Evolutionary conservation across 345 rosid genomes (phyloP).

Genomic region (Viola odorata): DNA sequence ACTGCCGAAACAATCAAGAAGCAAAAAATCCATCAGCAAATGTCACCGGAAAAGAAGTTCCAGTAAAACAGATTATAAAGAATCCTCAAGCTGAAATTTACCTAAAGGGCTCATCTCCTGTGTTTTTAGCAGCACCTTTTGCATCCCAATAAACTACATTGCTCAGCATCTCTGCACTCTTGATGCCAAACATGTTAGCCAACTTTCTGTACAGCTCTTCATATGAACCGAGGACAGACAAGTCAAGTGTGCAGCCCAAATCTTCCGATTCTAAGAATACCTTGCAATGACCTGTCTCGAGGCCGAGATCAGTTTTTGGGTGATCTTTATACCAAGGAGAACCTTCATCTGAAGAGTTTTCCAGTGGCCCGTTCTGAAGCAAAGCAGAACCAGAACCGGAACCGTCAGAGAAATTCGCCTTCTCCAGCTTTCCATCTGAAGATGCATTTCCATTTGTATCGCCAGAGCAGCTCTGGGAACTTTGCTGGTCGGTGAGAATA

Average conservation of each 20-base stretch:
- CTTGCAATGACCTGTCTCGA: constrained; percentile 75
- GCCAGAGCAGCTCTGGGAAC: constrained; percentile 55
- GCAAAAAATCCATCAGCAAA: constrained; percentile 1
- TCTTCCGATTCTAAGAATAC: constrained; percentile 85
- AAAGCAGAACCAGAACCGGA: constrained; percentile 51
- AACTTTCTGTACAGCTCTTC: constrained; percentile 65
- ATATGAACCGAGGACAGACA: constrained; percentile 67
- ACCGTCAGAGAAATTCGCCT: constrained; percentile 51
- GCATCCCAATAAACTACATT: constrained; percentile 65
- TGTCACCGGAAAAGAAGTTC: neutral
- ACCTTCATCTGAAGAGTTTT: constrained; percentile 66
- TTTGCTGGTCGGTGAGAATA: constrained; percentile 58
- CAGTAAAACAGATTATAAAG: too few species aligned
- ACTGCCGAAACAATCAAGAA: constrained; percentile 34
- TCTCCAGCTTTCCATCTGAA: constrained; percentile 45
- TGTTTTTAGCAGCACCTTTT: constrained; percentile 51
- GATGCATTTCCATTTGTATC: constrained; percentile 48
- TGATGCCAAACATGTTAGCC: constrained; percentile 67
- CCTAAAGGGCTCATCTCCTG: constrained; percentile 89
- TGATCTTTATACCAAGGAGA: constrained; percentile 46
- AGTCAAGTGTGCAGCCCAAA: constrained; percentile 74
- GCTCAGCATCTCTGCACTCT: constrained; percentile 57
- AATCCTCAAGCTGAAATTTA: constrained; percentile 9
- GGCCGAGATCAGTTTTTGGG: constrained; percentile 32
- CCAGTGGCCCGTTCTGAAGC: constrained; percentile 34